A percentile compares a stretch with the other conserved stretches of the same genome.
phyloP scores from a whole-genome alignment of 177 flowering plant genomes.

The Vitis hybrid region DNA sequence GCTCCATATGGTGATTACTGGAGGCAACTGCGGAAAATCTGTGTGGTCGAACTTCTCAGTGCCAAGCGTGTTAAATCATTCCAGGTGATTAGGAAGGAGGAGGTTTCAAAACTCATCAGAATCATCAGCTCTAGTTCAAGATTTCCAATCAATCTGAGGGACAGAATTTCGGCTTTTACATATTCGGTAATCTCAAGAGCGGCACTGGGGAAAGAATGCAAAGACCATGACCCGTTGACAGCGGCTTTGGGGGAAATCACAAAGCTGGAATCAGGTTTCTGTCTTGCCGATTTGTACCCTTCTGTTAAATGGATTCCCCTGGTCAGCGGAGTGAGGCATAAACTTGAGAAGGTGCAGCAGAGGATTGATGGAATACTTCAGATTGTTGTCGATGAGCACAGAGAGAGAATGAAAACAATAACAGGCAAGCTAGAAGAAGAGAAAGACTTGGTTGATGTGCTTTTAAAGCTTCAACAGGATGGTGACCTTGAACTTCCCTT shows the following conservation, averaged over 20 bases:
- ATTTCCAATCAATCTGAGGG: slow-evolving; percentile 5
- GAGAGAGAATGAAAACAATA: neutral
- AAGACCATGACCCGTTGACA: neutral
- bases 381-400: neutral
- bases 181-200: slow-evolving; percentile 1
- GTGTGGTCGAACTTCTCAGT: slow-evolving; percentile 12
- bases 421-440: neutral
- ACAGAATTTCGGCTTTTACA: slow-evolving; percentile 1
- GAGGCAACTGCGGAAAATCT: slow-evolving; percentile 17
- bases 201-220: slow-evolving; percentile 14
- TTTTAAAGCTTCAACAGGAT: too few species aligned
- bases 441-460: too few species aligned
- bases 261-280: neutral
- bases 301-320: neutral
- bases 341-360: neutral
- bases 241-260: neutral
- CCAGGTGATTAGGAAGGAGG: slow-evolving; percentile 15
- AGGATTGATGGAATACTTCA: neutral
- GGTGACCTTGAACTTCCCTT: too few species aligned
- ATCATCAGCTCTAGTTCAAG: neutral
- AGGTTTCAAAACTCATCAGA: slow-evolving; percentile 5
- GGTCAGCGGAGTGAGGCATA: slow-evolving; percentile 3
- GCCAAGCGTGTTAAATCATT: slow-evolving; percentile 17
- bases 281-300: slow-evolving; percentile 5
- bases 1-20: slow-evolving; percentile 24